phyloP scores from a whole-genome alignment of 2,329 filamentous ascomycete genomes.

The Epichloe festucae region DNA sequence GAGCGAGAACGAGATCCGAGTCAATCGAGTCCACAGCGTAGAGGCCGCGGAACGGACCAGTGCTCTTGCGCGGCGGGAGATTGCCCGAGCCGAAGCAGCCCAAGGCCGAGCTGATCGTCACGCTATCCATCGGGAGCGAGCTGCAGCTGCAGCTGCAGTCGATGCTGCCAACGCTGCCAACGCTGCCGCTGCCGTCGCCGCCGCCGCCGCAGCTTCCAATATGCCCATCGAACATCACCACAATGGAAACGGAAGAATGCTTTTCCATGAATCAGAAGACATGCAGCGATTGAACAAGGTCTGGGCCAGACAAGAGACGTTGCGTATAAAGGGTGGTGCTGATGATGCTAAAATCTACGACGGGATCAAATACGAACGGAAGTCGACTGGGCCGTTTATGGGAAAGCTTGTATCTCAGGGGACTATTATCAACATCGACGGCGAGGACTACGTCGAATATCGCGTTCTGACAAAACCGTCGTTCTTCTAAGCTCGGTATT shows the following conservation, averaged over 20 bases:
- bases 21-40: conserved; percentile 13
- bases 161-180: conserved; percentile 14
- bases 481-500: conserved; percentile 35
- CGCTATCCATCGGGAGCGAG: conserved; percentile 28
- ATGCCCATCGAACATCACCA: conserved; percentile 9
- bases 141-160: conserved; percentile 18
- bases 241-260: conserved; percentile 15
- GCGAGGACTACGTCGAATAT: conserved; percentile 55
- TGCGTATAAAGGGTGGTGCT: conserved; percentile 27
- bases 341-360: conserved; percentile 45
- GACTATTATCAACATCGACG: conserved; percentile 50
- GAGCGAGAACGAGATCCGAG: conserved; percentile 10
- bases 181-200: conserved; percentile 11
- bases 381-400: conserved; percentile 44
- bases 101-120: conserved; percentile 39
- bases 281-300: conserved; percentile 41
- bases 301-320: conserved; percentile 40
- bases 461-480: conserved; percentile 50
- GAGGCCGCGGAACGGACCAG: conserved; percentile 33
- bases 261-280: conserved; percentile 34
- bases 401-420: conserved; percentile 52
- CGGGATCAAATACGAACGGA: conserved; percentile 50
- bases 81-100: conserved; percentile 36
- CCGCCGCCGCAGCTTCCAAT: conserved; percentile 11
- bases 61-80: conserved; percentile 36